phyloP scores from a whole-genome alignment of 2,329 filamentous ascomycete genomes.

The Acephala macrosclerotiorum region DNA sequence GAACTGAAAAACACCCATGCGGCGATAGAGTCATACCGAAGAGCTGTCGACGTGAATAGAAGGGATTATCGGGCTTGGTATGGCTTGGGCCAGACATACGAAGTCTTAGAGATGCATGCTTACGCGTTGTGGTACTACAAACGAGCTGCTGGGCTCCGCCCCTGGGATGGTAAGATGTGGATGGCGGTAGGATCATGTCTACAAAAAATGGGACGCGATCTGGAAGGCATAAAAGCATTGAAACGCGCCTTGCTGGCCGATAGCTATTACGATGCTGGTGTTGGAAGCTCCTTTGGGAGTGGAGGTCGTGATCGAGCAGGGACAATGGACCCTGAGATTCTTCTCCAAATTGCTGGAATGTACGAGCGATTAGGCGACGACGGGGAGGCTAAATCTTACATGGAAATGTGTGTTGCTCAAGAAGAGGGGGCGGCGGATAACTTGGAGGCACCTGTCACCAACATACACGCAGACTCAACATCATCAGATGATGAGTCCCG shows the following conservation, averaged over 20 bases:
- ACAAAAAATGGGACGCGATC: conserved; percentile 83
- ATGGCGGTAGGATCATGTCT: conserved; percentile 93
- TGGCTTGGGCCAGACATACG: conserved; percentile 94
- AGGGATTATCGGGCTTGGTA: conserved; percentile 99
- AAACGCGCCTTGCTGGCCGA: conserved; percentile 92
- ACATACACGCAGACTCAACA: conserved; percentile 63
- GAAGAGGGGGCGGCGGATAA: conserved; percentile 72
- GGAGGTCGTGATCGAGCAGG: conserved; percentile 56
- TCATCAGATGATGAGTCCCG: conserved; percentile 53
- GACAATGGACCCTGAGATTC: conserved; percentile 84
- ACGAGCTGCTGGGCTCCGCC: conserved; percentile 88
- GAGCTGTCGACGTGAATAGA: conserved; percentile 93
- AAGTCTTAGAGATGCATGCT: conserved; percentile 96
- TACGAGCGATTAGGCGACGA: conserved; percentile 83
- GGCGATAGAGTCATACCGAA: conserved; percentile 94
- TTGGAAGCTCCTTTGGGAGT: conserved; percentile 50
- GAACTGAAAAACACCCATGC: conserved; percentile 99
- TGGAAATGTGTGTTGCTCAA: conserved; percentile 94
- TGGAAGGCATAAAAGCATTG: conserved; percentile 93
- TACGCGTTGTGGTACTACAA: conserved; percentile 99
- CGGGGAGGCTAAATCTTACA: conserved; percentile 86
- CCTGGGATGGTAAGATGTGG: conserved; percentile 99
- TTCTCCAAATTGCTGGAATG: conserved; percentile 88
- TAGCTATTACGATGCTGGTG: conserved; percentile 78
- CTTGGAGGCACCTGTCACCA: conserved; percentile 49